Evolutionary conservation across 108 stramenopile genomes (phyloP), one percentile per base, ranked within the genome.

Genomic region (Thalassiosira profunda): DNA sequence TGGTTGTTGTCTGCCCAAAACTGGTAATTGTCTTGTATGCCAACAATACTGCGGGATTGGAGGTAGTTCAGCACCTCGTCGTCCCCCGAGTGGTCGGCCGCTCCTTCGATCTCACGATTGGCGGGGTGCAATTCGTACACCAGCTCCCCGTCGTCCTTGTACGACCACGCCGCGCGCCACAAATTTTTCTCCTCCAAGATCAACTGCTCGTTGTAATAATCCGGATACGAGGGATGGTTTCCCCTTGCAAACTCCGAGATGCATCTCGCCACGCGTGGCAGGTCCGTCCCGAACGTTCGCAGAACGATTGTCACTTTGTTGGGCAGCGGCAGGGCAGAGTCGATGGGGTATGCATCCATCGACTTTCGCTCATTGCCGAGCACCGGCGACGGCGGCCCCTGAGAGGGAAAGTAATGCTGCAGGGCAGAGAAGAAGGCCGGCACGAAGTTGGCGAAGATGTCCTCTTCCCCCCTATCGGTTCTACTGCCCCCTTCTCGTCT

Each of bases 221-320:
- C 30, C 1, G 90, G 88, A 78, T 78, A 90, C 9, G 52, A 30
- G 5, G 93, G 90, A 75, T 95, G 93, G 18, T 82, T 79, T 6
- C 90, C 94, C 36, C 44, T 66, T 4, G 88, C 88, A 75, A 91
- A 95, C 40, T 76, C 72, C 0, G 86, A 76, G 4, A 95, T 67
- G 2, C 70, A 54, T 15, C 49, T 1, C 5, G 89, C 88, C 45
- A 95, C 85, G 20, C 86, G 70, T 1, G 70, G 58, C 31, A 91
- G 48, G 57, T 95, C 94, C 25, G 59, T 74, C 18, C 94, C 94
- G 63, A 91, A 91, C 4, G 94, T 95, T 56, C 94, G 84, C 55
- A 95, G 81, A 31, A 95, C 86, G 2, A 95, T 47, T 26, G 83
- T 83, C 30, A 77, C 61, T 25, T 65, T 70, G 36, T 59, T 35